Base-by-base conservation (phyloP, 106 monocot genomes). In the Posidonia australis region DNA sequence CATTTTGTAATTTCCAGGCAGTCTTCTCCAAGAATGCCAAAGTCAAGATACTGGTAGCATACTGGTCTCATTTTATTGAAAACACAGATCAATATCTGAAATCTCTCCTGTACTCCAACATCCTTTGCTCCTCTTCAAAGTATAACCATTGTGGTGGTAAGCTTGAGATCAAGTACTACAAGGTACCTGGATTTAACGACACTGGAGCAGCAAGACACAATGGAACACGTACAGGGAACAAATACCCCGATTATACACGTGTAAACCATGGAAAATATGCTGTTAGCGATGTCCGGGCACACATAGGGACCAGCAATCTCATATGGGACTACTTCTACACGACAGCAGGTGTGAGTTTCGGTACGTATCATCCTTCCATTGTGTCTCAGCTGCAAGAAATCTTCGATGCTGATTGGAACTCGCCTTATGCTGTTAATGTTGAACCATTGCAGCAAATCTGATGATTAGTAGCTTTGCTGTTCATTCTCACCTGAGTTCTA, bases 241-340 rank as follows among this genome's bases (percentile, higher is more conserved):
- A 59, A 0, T 96, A 96, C 63, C 96, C 96, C n/a, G 90, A 70
- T 24, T 87, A 65, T 30, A 70, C 84, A 7, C 79, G 94, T 1
- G 94, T 94, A 5, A 94, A 94, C 68, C 94, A 94, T 66, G 94
- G 90, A 0, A 96, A 96, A 59, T 96, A 96, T 32, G 96, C 80
- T 10, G 96, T 90, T 18, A 96, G 82, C 60, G 77, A 96, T 44
- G 68, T 73, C 0, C 67, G 96, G 31, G 90, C 90, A 7, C 90
- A 96, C 69, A 79, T 90, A 16, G 90, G 96, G 28, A 96, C 96
- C n/a, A 90, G 90, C 83, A 96, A 96, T 65, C 86, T 96, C 18
- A 58, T 96, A 52, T 96, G 96, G 90, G 84, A 96, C 72, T 96
- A 96, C 77, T 90, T 90, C 63, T 87, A 96, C 57, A 78, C 90